Conservation (phyloP, 306 rosid genomes). For the Cyclanthera cordifolia region DNA sequence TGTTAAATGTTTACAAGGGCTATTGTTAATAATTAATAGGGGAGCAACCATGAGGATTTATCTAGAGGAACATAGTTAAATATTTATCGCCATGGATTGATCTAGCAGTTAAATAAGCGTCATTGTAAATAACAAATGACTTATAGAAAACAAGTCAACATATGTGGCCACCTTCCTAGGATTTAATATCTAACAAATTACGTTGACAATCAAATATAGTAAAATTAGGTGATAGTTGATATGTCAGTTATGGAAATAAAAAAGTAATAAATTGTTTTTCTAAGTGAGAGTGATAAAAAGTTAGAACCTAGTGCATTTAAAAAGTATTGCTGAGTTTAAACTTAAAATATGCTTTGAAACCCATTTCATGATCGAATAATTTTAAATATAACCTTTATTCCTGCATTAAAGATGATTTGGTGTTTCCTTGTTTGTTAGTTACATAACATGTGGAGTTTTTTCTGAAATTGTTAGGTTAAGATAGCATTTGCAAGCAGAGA, state of each 20-base stretch:
- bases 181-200: not conserved
- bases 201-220: not conserved
- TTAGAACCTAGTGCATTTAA: not conserved
- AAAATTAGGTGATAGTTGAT: too few species aligned
- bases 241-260: too few species aligned
- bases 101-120: not conserved
- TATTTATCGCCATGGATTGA: not conserved
- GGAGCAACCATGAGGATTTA: not conserved
- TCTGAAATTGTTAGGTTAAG: not conserved
- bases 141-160: not conserved
- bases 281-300: not conserved
- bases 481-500: not conserved
- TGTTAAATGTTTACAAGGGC: too few species aligned
- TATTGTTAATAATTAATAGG: too few species aligned
- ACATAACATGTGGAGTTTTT: not conserved
- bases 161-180: not conserved
- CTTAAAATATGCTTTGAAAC: not conserved
- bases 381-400: not conserved
- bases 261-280: not conserved
- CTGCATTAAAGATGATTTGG: not conserved
- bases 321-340: not conserved
- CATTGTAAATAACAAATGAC: not conserved
- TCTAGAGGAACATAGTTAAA: not conserved
- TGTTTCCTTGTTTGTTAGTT: not conserved
- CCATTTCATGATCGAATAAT: not conserved